Evolutionary conservation across 176 grass and related monocot species (phyloP).

Genomic region (Carex myosuroides): DNA sequence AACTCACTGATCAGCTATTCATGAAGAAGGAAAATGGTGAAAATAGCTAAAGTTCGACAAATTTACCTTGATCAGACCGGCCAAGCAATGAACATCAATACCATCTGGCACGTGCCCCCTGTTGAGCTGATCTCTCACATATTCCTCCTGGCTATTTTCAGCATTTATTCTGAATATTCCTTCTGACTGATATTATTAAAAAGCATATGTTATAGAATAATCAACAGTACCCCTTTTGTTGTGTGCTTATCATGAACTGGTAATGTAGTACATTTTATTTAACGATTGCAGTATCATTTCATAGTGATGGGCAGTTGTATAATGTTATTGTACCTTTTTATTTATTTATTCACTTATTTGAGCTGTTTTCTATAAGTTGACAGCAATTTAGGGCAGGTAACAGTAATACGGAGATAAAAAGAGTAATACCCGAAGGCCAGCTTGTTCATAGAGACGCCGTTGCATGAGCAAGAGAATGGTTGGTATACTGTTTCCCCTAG

Average conservation of each 20-base stretch:
- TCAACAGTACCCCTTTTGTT: not conserved
- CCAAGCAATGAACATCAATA: constrained; percentile 73
- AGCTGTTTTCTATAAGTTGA: not conserved
- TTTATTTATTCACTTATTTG: not conserved
- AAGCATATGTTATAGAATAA: not conserved
- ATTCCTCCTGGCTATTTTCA: constrained; percentile 69
- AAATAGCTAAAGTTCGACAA: not conserved
- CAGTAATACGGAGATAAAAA: not conserved
- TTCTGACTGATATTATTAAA: constrained; percentile 49
- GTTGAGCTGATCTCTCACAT: constrained; percentile 70
- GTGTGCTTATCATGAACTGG: not conserved
- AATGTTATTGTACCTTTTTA: not conserved
- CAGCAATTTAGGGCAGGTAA: not conserved
- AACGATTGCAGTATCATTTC: not conserved
- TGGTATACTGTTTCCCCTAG: constrained; percentile 70
- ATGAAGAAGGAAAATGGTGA: not conserved
- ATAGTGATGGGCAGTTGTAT: not conserved
- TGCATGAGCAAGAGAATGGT: constrained; percentile 80
- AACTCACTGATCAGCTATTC: not conserved
- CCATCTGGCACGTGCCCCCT: constrained; percentile 52
- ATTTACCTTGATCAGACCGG: constrained; percentile 76
- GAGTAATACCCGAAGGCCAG: constrained; percentile 40
- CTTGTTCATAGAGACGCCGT: constrained; percentile 58
- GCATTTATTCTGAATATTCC: constrained; percentile 79
- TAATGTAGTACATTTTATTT: not conserved